These are phyloP conservation scores for Colletotrichum endophyticum DNA, from an alignment of 2,329 filamentous ascomycete genomes.

Conservation along the genomic window DNA sequence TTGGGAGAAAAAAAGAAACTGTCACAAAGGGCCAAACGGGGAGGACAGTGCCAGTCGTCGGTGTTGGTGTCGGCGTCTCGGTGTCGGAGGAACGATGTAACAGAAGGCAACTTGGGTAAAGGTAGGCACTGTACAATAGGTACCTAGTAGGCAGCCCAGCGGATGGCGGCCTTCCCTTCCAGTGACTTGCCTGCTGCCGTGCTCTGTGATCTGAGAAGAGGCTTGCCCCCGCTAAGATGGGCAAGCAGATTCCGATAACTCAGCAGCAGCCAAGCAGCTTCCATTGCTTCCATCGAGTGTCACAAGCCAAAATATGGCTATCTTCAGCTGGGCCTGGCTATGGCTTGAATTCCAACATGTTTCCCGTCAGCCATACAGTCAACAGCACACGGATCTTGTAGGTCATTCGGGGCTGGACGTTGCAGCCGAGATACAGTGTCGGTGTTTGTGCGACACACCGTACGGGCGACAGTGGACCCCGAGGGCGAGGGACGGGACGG, in stretches of 20 bases:
- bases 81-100: not conserved
- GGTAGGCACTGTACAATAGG: not conserved
- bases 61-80: not conserved
- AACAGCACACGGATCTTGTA: not conserved
- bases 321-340: no score
- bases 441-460: not conserved
- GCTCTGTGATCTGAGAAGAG: not conserved
- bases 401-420: not conserved
- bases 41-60: not conserved
- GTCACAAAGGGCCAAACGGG: not conserved
- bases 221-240: not conserved
- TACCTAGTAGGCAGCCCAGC: no score
- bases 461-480: constrained; percentile 5
- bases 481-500: not conserved
- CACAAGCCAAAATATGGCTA: not conserved
- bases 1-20: not conserved
- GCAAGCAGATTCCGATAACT: not conserved
- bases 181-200: not conserved
- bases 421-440: constrained; percentile 9
- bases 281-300: not conserved
- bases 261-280: not conserved
- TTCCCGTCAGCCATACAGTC: not conserved
- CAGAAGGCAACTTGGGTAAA: not conserved
- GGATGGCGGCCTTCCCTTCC: not conserved
- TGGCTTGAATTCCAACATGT: not conserved